A percentile compares a stretch with the other conserved stretches of the same genome.
Conservation (phyloP, 306 rosid species). For the apple (Malus domestica) region ASM211411v1 NC_041796.1:2841001-2841500, state of each 20-base stretch:
- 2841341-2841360: conserved; percentile 85
- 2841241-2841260: conserved; percentile 92
- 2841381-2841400: conserved; percentile 79
- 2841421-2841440: conserved; percentile 61
- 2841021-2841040: conserved; percentile 47
- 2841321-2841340: conserved; percentile 68
- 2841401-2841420: conserved; percentile 85
- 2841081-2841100: conserved; percentile 74
- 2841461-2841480: conserved; percentile 74
- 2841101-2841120: conserved; percentile 63
- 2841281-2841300: conserved; percentile 88
- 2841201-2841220: conserved; percentile 94
- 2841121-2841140: conserved; percentile 76
- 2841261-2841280: conserved; percentile 75
- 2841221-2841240: conserved; percentile 93
- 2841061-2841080: conserved; percentile 58
- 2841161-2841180: conserved; percentile 89
- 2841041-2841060: conserved; percentile 55
- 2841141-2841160: conserved; percentile 84
- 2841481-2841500: conserved; percentile 85
- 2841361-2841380: conserved; percentile 70
- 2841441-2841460: conserved; percentile 80
- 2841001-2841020: conserved; percentile 37
- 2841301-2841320: conserved; percentile 75
- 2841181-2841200: conserved; percentile 90